A percentile compares a stretch with the other conserved stretches of the same genome.
These are phyloP conservation scores for Sphaerulina vaccinii DNA, from an alignment of 2,329 filamentous ascomycete genomes.

Conservation along the genomic window DNA sequence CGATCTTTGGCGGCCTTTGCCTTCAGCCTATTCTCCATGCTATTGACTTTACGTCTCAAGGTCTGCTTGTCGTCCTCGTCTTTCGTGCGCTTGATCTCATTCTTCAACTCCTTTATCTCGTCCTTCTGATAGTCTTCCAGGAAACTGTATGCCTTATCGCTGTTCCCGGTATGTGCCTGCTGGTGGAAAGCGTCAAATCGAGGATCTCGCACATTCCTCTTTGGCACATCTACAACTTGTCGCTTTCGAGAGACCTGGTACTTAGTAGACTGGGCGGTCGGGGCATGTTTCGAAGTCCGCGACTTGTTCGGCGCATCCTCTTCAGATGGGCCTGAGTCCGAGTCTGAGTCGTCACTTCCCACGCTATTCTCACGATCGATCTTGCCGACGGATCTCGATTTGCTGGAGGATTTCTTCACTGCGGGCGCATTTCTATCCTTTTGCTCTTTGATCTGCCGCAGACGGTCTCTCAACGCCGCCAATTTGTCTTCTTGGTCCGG, in stretches of 20 bases:
- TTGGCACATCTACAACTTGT: conserved; percentile 63
- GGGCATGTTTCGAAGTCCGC: conserved; percentile 81
- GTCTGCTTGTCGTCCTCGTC: conserved; percentile 63
- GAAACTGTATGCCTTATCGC: conserved; percentile 78
- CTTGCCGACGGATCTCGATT: background rate
- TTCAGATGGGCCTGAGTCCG: conserved; percentile 43
- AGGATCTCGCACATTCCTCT: conserved; percentile 70
- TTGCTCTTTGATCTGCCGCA: conserved; percentile 44
- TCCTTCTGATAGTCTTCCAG: conserved; percentile 78
- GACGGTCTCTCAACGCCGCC: conserved; percentile 44
- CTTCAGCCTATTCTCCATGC: conserved; percentile 76
- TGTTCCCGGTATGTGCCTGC: conserved; percentile 42
- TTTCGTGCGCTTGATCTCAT: conserved; percentile 66
- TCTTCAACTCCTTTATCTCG: conserved; percentile 76
- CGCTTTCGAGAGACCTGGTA: conserved; percentile 78
- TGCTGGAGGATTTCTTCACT: conserved; percentile 15
- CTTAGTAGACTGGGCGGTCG: conserved; percentile 77
- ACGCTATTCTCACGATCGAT: conserved; percentile 18
- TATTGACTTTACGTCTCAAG: conserved; percentile 70
- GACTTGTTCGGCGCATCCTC: conserved; percentile 40
- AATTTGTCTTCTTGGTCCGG: conserved; percentile 48
- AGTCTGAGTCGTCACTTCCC: conserved; percentile 31
- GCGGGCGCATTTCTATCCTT: conserved; percentile 25
- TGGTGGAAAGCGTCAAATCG: conserved; percentile 73
- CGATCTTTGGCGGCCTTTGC: conserved; percentile 68